phyloP scores from a whole-genome alignment of 176 grass and related monocot genomes.

The Oryza nivara region DNA sequence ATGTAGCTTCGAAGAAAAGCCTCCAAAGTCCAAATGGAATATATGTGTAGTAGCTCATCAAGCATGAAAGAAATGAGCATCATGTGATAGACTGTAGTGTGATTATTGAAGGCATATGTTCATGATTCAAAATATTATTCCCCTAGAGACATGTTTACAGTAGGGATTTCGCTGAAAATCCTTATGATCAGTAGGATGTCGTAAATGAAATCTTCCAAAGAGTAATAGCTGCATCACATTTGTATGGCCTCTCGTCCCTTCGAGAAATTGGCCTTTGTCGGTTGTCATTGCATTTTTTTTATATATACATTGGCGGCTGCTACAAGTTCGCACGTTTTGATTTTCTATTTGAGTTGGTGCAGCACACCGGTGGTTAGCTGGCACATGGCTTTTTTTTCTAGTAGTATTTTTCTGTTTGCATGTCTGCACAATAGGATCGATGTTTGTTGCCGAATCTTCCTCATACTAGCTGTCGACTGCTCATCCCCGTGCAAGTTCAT shows the following conservation, averaged over 20 bases:
- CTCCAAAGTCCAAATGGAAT: background rate
- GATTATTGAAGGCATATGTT: background rate
- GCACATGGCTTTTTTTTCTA: background rate
- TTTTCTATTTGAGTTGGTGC: conserved; percentile 41
- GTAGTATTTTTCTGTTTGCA: conserved; percentile 10
- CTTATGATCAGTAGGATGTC: too few relatives aligned
- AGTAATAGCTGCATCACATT: background rate
- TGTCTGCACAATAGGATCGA: background rate
- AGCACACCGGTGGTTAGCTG: background rate
- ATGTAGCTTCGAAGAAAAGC: background rate
- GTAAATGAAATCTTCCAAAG: too few relatives aligned
- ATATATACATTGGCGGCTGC: background rate
- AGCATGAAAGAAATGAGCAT: background rate
- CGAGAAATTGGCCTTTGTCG: background rate
- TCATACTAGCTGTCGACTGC: background rate
- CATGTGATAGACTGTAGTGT: background rate
- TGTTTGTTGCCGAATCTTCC: background rate
- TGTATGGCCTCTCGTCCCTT: background rate
- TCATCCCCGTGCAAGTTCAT: background rate
- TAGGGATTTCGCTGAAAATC: too few relatives aligned
- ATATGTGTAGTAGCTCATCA: background rate
- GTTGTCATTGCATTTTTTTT: background rate
- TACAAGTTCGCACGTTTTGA: conserved; percentile 39
- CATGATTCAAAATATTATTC: background rate
- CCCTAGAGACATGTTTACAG: background rate